phyloP scores from a whole-genome alignment of 495 filamentous ascomycete species.

The Talaromyces stipitatus region DNA sequence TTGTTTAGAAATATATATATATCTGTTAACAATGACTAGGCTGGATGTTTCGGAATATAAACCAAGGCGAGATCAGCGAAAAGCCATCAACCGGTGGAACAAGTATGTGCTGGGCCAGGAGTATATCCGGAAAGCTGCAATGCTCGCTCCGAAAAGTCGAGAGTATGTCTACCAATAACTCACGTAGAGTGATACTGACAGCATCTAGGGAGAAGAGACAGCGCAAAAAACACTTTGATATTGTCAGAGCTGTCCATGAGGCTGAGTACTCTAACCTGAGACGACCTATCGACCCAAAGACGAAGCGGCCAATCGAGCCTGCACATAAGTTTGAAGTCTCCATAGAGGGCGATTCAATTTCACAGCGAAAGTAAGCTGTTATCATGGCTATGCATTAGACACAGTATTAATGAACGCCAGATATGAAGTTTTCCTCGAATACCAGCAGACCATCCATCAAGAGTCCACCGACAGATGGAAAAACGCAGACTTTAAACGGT shows the following conservation, averaged over 20 bases:
- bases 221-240: constrained; percentile 66
- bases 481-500: constrained; percentile 63
- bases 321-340: constrained; percentile 73
- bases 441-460: constrained; percentile 73
- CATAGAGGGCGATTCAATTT: constrained; percentile 71
- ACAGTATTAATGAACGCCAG: constrained; percentile 16
- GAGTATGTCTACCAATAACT: constrained; percentile 40
- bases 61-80: constrained; percentile 72
- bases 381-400: neutral
- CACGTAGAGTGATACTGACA: neutral
- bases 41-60: constrained; percentile 65
- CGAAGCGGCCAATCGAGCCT: constrained; percentile 56
- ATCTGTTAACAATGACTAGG: constrained; percentile 22
- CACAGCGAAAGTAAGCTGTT: constrained; percentile 69
- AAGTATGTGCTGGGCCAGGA: constrained; percentile 70
- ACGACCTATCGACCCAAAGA: constrained; percentile 42
- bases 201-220: constrained; percentile 57
- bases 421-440: constrained; percentile 69
- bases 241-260: constrained; percentile 66
- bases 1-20: neutral
- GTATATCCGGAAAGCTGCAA: constrained; percentile 67
- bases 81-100: constrained; percentile 86
- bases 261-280: constrained; percentile 50
- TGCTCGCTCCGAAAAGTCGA: constrained; percentile 66
- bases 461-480: constrained; percentile 64